Conservation (phyloP, 805 yeast genomes). For the Cyberlindnera subsufficiens region DNA sequence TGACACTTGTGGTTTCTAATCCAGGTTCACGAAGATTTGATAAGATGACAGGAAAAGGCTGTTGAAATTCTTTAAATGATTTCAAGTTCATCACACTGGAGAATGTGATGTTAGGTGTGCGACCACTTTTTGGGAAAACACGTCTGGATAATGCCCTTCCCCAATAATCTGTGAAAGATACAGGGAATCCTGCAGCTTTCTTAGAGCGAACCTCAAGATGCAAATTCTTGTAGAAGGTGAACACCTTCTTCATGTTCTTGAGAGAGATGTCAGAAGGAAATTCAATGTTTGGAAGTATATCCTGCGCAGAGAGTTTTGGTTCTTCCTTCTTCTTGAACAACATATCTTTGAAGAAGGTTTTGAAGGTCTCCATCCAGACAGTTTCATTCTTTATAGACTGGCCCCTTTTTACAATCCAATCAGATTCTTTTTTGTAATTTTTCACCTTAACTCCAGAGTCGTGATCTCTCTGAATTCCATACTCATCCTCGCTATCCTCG, state of each 20-base stretch:
- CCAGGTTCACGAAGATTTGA: constrained; percentile 35
- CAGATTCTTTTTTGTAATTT: not conserved
- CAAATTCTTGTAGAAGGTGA: constrained; percentile 45
- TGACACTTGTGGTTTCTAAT: constrained; percentile 23
- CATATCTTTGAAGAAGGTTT: constrained; percentile 20
- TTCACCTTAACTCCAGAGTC: not conserved
- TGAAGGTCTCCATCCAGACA: constrained; percentile 19
- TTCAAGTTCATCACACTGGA: constrained; percentile 31
- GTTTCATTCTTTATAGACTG: constrained; percentile 12
- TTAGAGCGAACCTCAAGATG: constrained; percentile 50
- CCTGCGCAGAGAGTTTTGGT: constrained; percentile 8
- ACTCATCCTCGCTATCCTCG: constrained; percentile 5
- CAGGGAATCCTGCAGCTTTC: constrained; percentile 44
- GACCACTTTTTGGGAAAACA: constrained; percentile 32
- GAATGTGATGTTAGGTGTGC: constrained; percentile 33
- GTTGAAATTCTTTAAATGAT: constrained; percentile 32
- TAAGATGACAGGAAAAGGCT: constrained; percentile 46
- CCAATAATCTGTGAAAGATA: constrained; percentile 65
- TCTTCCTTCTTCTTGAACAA: constrained; percentile 21
- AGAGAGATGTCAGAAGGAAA: constrained; percentile 21
- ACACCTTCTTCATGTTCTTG: constrained; percentile 26
- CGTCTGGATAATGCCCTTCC: constrained; percentile 52
- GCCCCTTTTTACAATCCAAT: constrained; percentile 1
- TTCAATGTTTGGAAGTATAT: constrained; percentile 17
- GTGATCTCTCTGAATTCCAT: not conserved